These are phyloP conservation scores for Bertia moriformis DNA, from an alignment of 2,329 filamentous ascomycete species.

Conservation along the genomic window DNA sequence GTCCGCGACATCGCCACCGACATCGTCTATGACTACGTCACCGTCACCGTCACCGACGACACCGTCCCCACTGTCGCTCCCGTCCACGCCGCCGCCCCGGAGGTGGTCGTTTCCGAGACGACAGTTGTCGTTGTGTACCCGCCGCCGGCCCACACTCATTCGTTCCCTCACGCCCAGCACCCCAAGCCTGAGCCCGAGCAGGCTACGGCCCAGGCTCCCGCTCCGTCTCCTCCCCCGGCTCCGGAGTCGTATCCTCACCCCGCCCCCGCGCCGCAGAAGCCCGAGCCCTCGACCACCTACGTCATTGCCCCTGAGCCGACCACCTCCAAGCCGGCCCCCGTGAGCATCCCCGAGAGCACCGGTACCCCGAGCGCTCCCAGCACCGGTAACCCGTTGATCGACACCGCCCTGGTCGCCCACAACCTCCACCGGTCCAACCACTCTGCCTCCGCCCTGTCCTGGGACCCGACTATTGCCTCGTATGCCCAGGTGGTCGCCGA, in stretches of 20 bases:
- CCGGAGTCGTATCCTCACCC: background rate
- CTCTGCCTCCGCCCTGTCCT: conserved; percentile 48
- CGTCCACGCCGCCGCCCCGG: conserved; percentile 5
- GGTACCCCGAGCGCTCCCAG: conserved; percentile 4
- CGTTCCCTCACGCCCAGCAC: conserved; percentile 2
- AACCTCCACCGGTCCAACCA: conserved; percentile 79
- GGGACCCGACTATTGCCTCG: conserved; percentile 46
- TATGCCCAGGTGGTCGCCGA: conserved; percentile 51
- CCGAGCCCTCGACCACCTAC: conserved; percentile 2
- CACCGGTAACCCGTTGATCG: conserved; percentile 16
- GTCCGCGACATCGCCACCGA: conserved; percentile 16
- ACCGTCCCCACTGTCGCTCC: too few relatives aligned
- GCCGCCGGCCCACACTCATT: background rate
- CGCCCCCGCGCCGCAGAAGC: background rate
- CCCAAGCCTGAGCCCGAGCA: conserved; percentile 4
- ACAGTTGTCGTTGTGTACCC: conserved; percentile 3
- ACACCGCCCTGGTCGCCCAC: conserved; percentile 54
- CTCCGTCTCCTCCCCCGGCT: conserved; percentile 2
- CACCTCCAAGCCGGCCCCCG: conserved; percentile 4
- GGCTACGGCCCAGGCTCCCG: background rate
- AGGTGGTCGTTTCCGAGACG: conserved; percentile 1
- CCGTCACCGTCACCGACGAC: conserved; percentile 19
- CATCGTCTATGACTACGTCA: conserved; percentile 13
- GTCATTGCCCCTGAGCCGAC: conserved; percentile 4
- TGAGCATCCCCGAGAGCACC: conserved; percentile 1